Conservation (phyloP, 179 eudicot genomes). For the Gypsophila paniculata region DNA sequence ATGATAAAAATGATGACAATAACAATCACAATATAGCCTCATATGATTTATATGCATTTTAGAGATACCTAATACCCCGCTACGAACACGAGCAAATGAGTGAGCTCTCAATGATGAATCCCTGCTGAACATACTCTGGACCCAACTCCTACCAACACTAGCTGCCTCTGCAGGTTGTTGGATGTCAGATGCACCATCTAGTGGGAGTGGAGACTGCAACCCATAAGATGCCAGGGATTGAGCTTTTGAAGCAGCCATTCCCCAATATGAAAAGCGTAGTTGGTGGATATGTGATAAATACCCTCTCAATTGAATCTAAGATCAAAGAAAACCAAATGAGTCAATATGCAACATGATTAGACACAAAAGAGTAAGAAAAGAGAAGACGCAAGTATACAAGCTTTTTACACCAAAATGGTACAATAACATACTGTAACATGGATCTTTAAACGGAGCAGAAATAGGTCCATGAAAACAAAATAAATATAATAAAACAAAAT, state of each 20-base stretch:
- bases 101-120: conserved; percentile 58
- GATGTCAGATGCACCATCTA: conserved; percentile 55
- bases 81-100: conserved; percentile 67
- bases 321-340: conserved; percentile 12
- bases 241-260: conserved; percentile 59
- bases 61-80: conserved; percentile 37
- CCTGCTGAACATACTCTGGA: conserved; percentile 97
- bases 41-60: not conserved
- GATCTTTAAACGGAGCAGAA: not conserved
- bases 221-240: conserved; percentile 69
- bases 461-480: not conserved
- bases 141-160: conserved; percentile 97
- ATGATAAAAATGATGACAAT: not conserved
- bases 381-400: not conserved
- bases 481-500: not conserved
- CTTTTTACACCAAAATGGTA: not conserved
- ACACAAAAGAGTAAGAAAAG: not conserved
- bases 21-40: not conserved
- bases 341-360: conserved; percentile 1
- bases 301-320: conserved; percentile 85
- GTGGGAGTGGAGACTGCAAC: conserved; percentile 68
- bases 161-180: conserved; percentile 89
- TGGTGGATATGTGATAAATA: conserved; percentile 79
- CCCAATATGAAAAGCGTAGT: conserved; percentile 87
- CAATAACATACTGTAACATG: not conserved